Base-by-base conservation (phyloP, 2,329 filamentous ascomycete species). In the Malbranchea zuffiana region DNA sequence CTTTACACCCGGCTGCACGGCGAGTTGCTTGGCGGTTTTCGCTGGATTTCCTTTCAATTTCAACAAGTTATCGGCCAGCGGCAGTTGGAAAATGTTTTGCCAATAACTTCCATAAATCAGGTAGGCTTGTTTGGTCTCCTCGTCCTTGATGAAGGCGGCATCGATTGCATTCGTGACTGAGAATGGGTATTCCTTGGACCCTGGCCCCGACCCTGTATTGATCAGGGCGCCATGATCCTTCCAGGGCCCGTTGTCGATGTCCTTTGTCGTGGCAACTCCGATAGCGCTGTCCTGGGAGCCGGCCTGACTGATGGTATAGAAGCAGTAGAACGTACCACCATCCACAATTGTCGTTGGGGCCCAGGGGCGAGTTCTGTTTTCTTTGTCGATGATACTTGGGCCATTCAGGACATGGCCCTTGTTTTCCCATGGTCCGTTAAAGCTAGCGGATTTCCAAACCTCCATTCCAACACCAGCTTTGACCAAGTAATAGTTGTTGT, bases 161-260 rank as follows among this genome's bases (percentile, higher is more conserved):
- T 61, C 58, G 17, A 61, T 61, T 6, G 58, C 56, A 37, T 61
- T 61, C 5, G 56, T 50, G n/a, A 47, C 42, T 2, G 45, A 58
- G 18, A 54, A 59, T 5, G 57, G 57, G 26, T 46, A 53, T 2
- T 51, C 33, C 3, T 46, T 23, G 0, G 55, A 54, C 6, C 46
- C 40, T 0, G 39, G 34, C 0, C 57, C 57, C 0, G 32, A 32
- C 3, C 48, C 54, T 0, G 57, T 57, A 10, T 53, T 51, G 32
- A 61, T 50, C 3, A 61, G 5, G 0, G 51, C 51, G 1, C 58
- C 58, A 28, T 61, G 57, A 28, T 61, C 58, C 0, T 43, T 55
- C 58, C 58, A 61, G 2, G 37, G 23, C 1, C 47, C 48, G 0
- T 39, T 39, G 2, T 51, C 49, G 0, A 56, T 37, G 1, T 40